Conservation (phyloP, 441 rosid species). For the Gossypium trilobum region DNA sequence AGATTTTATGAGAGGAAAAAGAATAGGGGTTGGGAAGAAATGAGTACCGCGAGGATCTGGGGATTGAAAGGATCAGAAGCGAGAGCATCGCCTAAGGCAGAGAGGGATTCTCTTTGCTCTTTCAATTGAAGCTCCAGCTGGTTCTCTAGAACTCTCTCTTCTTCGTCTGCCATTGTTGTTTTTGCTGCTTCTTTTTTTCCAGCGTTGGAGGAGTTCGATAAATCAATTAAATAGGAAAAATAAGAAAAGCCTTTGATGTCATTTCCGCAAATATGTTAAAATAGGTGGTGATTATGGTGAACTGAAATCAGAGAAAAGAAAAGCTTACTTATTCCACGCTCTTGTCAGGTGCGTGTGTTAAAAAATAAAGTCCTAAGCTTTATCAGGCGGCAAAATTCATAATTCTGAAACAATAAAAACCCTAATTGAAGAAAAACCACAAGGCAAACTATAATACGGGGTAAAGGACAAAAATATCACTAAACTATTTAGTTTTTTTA, state of each 20-base stretch:
- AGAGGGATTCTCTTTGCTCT: constrained; percentile 71
- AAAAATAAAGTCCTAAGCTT: neutral
- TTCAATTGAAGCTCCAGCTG: constrained; percentile 63
- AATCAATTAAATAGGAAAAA: neutral
- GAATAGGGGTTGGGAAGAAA: neutral
- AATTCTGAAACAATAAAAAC: too few species aligned
- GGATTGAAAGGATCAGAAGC: constrained; percentile 51
- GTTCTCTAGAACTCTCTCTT: constrained; percentile 61
- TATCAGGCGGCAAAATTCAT: too few species aligned
- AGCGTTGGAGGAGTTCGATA: neutral
- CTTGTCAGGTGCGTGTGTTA: neutral
- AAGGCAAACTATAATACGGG: too few species aligned
- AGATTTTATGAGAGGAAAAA: neutral
- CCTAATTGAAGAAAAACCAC: too few species aligned
- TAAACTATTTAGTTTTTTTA: too few species aligned
- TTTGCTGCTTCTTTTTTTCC: neutral
- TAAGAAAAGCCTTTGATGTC: neutral
- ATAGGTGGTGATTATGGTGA: neutral
- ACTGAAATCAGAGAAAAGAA: neutral
- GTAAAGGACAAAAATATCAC: too few species aligned
- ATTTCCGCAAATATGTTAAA: neutral
- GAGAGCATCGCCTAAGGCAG: constrained; percentile 57
- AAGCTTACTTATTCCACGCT: neutral
- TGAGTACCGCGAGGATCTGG: constrained; percentile 61
- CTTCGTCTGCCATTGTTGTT: constrained; percentile 54